These are phyloP conservation scores for Ophiostoma australiae DNA, from an alignment of 2,329 filamentous ascomycete species.

Conservation along the genomic window DNA sequence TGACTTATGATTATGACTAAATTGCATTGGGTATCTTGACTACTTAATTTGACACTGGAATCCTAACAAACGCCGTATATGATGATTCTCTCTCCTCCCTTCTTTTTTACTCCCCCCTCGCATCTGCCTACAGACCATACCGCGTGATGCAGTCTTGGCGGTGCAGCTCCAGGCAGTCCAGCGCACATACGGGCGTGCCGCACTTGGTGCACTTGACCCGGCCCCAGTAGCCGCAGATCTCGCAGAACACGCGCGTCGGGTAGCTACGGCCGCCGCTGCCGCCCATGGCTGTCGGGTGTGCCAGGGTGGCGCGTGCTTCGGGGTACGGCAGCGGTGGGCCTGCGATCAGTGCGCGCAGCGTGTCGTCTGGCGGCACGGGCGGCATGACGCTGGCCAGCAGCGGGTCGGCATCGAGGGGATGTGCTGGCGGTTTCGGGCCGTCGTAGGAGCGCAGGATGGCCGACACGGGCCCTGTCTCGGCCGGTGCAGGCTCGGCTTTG, in stretches of 20 bases:
- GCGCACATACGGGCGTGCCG: constrained; percentile 69
- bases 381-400: constrained; percentile 57
- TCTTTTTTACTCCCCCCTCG: neutral
- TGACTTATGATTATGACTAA: neutral
- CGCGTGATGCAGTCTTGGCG: constrained; percentile 65
- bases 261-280: constrained; percentile 38
- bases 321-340: constrained; percentile 63
- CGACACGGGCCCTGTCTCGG: constrained; percentile 21
- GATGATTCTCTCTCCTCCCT: neutral
- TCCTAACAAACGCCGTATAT: neutral
- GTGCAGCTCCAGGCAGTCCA: constrained; percentile 69
- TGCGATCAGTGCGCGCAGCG: constrained; percentile 59
- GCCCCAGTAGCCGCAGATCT: constrained; percentile 79
- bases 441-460: constrained; percentile 35
- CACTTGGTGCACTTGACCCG: constrained; percentile 71
- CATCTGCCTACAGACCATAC: constrained; percentile 45
- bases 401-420: constrained; percentile 51
- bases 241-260: constrained; percentile 64
- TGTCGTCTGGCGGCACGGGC: constrained; percentile 51
- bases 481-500: constrained; percentile 1
- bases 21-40: constrained; percentile 1
- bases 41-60: neutral
- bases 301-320: constrained; percentile 41
- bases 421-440: constrained; percentile 35
- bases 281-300: neutral